Evolutionary conservation across 768 basidiomycete species (phyloP).

Genomic region (Auricularia heimuer): DNA sequence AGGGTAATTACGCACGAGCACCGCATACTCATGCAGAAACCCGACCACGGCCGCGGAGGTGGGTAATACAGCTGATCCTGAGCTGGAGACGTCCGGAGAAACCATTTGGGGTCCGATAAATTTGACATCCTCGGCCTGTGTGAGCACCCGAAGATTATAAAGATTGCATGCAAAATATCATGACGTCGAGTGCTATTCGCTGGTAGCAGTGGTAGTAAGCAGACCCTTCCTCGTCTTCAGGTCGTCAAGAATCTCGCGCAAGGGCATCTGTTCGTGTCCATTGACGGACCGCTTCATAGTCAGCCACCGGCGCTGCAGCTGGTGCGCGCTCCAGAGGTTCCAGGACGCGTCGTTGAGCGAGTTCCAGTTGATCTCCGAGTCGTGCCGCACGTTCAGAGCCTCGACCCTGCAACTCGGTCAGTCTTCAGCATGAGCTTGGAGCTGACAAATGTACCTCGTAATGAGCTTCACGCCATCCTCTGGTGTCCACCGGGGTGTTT

Average conservation of each 20-base stretch:
- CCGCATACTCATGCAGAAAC: too few species aligned
- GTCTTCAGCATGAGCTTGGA: constrained; percentile 1
- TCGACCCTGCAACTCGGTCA: constrained; percentile 42
- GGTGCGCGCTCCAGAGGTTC: constrained; percentile 80
- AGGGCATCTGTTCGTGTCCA: constrained; percentile 61
- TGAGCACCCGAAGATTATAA: too few species aligned
- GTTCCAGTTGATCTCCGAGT: constrained; percentile 83
- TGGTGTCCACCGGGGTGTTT: constrained; percentile 61
- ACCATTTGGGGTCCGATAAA: too few species aligned
- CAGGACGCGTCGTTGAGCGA: constrained; percentile 60
- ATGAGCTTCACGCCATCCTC: constrained; percentile 74
- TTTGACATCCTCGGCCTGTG: too few species aligned
- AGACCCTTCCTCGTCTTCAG: constrained; percentile 55
- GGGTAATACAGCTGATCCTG: too few species aligned
- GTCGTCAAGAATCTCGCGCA: constrained; percentile 71
- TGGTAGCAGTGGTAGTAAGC: not conserved
- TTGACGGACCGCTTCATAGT: constrained; percentile 71
- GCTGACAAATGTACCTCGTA: constrained; percentile 49
- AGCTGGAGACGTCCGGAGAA: too few species aligned
- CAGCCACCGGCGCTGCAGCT: constrained; percentile 68
- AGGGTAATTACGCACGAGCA: too few species aligned
- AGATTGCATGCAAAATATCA: too few species aligned
- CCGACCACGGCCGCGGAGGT: too few species aligned
- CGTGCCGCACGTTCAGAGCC: constrained; percentile 62
- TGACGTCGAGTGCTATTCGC: too few species aligned